Evolutionary conservation across 2,329 filamentous ascomycete species (phyloP).

Genomic region (Diplocarpon rosae): DNA sequence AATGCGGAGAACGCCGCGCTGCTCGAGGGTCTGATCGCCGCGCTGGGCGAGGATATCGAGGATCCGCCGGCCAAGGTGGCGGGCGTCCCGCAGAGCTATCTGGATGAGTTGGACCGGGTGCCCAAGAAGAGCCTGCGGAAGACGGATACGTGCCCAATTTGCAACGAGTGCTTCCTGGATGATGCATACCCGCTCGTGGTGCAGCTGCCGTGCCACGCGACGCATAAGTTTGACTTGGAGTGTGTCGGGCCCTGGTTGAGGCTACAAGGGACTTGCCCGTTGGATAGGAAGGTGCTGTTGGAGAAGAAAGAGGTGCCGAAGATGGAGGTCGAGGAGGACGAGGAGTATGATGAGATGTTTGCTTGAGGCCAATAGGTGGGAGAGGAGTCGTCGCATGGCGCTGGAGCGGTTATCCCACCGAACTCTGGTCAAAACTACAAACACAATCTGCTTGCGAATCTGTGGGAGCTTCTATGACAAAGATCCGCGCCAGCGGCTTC

Average conservation of each 20-base stretch:
- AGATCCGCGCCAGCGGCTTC: too few relatives aligned
- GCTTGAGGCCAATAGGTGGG: conserved; percentile 22
- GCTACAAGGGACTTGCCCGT: conserved; percentile 52
- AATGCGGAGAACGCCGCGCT: conserved; percentile 31
- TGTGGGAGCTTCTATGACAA: too few relatives aligned
- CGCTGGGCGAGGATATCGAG: conserved; percentile 40
- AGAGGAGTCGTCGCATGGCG: conserved; percentile 11
- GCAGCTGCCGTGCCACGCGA: conserved; percentile 48
- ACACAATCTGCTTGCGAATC: too few relatives aligned
- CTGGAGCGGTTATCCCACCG: conserved; percentile 7
- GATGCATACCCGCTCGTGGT: conserved; percentile 53
- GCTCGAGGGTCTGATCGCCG: conserved; percentile 37
- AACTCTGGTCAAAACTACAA: too few relatives aligned
- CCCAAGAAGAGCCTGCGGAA: conserved; percentile 36
- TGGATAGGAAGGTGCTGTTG: conserved; percentile 49
- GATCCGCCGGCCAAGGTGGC: conserved; percentile 39
- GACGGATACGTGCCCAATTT: conserved; percentile 50
- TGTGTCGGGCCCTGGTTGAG: conserved; percentile 55
- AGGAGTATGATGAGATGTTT: conserved; percentile 41
- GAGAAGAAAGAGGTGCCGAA: conserved; percentile 40
- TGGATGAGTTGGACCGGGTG: conserved; percentile 50
- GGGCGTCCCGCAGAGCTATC: conserved; percentile 47
- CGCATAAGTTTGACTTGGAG: conserved; percentile 54
- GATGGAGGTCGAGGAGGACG: conserved; percentile 35
- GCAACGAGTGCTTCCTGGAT: conserved; percentile 49